phyloP scores from a whole-genome alignment of 768 basidiomycete species.

The Boletus eberwhitei region DNA sequence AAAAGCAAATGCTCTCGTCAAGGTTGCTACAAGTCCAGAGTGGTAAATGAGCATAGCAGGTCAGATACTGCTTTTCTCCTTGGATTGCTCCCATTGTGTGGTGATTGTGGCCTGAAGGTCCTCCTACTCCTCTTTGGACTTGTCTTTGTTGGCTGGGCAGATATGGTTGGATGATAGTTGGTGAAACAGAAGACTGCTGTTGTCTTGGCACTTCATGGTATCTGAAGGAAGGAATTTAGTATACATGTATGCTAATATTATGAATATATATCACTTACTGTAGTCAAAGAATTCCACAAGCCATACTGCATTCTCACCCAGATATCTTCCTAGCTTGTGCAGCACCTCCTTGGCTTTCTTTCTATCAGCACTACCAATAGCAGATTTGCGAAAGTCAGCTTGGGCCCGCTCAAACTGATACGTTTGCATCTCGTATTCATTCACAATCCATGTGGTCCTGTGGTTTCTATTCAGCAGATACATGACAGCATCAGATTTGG shows the following conservation, averaged over 20 bases:
- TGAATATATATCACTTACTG: not conserved
- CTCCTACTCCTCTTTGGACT: not conserved
- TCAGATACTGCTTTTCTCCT: not conserved
- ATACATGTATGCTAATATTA: not conserved
- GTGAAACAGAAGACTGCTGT: not conserved
- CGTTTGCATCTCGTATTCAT: fast-evolving
- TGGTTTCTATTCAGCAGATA: not conserved
- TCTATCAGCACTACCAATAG: not conserved
- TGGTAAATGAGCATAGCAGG: too few species aligned
- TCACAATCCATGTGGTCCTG: not conserved
- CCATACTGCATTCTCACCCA: not conserved
- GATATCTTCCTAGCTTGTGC: not conserved
- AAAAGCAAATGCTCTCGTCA: too few species aligned
- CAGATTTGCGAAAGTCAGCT: fast-evolving
- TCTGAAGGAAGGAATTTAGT: not conserved
- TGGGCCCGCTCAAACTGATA: not conserved
- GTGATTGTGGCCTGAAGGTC: not conserved
- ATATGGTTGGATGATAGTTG: not conserved
- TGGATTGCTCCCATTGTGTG: not conserved
- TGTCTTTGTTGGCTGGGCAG: not conserved
- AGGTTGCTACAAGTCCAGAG: too few species aligned
- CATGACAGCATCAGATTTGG: not conserved
- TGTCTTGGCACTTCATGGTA: not conserved
- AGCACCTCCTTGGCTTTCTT: not conserved
- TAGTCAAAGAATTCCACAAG: not conserved